Evolutionary conservation across 805 yeast genomes (phyloP), one percentile per base, ranked within the genome.

Genomic region (Blastobotrys parvus): DNA sequence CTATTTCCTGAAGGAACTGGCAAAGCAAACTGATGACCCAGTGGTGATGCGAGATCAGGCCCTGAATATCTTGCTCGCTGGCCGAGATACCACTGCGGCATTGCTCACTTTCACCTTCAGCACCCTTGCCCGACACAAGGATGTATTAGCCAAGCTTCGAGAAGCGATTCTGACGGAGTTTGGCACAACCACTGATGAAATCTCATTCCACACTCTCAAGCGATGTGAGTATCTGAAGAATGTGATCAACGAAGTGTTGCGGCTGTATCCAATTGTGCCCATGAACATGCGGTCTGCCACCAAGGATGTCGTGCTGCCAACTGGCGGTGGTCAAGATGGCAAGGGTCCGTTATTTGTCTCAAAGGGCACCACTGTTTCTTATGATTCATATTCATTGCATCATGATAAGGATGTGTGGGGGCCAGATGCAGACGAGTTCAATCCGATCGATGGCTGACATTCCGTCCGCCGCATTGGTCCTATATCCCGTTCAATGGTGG

Each of bases 401-500:
- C 67, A 75, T 48, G 47, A 57, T 39, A 43, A 55, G 35, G 59
- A 50, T 22, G 52, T 56, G 51, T 72, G 63, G 60, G 77, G 77
- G 38, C 54, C 61, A 35, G 74, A 71, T 41, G 68, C 72, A 17
- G 45, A 52, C 11, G 63, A 45, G 33, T 72, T 68, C 57, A 57
- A 60, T 16, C 77, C 77, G 73, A 68, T 48, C 63, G 77, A 40
- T 72, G 77, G 77, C 62, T 39, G 67, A 55, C 33, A 56, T 60
- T 32, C 56, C 29, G 29, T 60, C 37, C 64, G 70, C 15, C 3
- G 7, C 29, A 70, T 6, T 72, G 77, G 76, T 71, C 68, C 23
- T 72, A 68, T 55, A 56, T 72, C 25, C 77, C 77, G 20, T 72
- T 72, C 59, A 71, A 72, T 50, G 78, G 78, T 36, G 78, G 78